These are phyloP conservation scores for Spathaspora sp. DNA, from an alignment of 805 yeast species.

Conservation along the genomic window DNA sequence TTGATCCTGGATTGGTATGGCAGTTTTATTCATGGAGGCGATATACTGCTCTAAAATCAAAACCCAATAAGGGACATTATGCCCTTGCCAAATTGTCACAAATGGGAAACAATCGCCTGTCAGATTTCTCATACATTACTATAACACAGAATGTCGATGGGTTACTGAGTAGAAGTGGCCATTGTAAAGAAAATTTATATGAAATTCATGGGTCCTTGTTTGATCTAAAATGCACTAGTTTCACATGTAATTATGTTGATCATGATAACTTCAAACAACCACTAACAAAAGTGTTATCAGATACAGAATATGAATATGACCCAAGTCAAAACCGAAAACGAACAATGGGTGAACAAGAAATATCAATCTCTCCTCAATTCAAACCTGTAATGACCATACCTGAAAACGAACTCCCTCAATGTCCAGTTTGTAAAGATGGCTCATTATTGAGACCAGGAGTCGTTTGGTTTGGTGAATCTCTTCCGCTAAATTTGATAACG, in stretches of 20 bases:
- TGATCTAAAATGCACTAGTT: constrained; percentile 69
- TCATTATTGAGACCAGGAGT: constrained; percentile 77
- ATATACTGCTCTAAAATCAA: constrained; percentile 57
- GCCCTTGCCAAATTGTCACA: constrained; percentile 64
- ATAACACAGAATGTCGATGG: constrained; percentile 87
- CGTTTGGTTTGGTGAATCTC: constrained; percentile 92
- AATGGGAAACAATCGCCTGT: constrained; percentile 17
- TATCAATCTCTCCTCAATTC: constrained; percentile 38
- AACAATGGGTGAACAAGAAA: constrained; percentile 10
- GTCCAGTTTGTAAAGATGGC: constrained; percentile 71
- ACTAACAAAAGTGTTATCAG: constrained; percentile 49
- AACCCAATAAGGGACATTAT: constrained; percentile 71
- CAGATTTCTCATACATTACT: constrained; percentile 44
- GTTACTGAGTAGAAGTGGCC: constrained; percentile 62
- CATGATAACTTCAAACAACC: constrained; percentile 54
- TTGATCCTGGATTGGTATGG: constrained; percentile 87
- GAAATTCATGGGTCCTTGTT: constrained; percentile 82
- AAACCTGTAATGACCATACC: constrained; percentile 47
- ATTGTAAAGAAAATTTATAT: constrained; percentile 46
- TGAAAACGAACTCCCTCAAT: constrained; percentile 58
- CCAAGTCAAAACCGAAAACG: constrained; percentile 10
- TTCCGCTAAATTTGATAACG: constrained; percentile 62
- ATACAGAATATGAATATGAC: constrained; percentile 33
- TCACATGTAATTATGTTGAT: constrained; percentile 62
- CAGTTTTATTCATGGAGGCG: constrained; percentile 77